Percentiles rank a stretch among this genome's conserved stretches.
Evolutionary conservation across 2,329 filamentous ascomycete species (phyloP).

Genomic region (Aspergillus jensenii): DNA sequence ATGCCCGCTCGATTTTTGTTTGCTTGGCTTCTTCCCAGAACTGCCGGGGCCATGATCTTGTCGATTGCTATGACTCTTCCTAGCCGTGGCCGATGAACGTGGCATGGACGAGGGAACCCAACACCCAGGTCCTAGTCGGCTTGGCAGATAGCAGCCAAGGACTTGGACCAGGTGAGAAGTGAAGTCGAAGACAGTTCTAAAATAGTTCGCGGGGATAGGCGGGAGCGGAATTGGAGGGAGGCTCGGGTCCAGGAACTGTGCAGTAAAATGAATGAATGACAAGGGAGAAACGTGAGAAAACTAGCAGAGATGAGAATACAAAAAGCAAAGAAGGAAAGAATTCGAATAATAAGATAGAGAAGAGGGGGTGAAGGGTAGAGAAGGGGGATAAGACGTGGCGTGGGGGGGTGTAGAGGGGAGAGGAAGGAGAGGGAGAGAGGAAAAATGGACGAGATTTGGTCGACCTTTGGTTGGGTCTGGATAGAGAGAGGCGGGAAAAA

Average conservation of each 20-base stretch:
- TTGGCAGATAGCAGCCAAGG: slow-evolving; percentile 51
- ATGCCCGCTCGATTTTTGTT: slow-evolving; percentile 57
- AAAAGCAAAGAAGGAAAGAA: slow-evolving; percentile 17
- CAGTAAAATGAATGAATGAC: slow-evolving; percentile 21
- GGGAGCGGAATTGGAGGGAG: slow-evolving; percentile 13
- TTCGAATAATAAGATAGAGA: slow-evolving; percentile 11
- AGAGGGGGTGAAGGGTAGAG: slow-evolving; percentile 9
- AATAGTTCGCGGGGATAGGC: slow-evolving; percentile 10
- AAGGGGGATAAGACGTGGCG: slow-evolving; percentile 15
- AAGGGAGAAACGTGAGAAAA: slow-evolving; percentile 16
- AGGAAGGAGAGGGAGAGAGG: slow-evolving; percentile 16
- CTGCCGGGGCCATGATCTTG: slow-evolving; percentile 88
- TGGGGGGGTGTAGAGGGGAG: slow-evolving; percentile 14
- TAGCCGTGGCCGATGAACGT: slow-evolving; percentile 49
- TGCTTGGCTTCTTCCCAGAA: slow-evolving; percentile 67
- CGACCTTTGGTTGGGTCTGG: slow-evolving; percentile 21
- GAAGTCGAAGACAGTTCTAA: slow-evolving; percentile 22
- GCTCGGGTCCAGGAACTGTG: slow-evolving; percentile 8
- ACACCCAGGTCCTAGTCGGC: slow-evolving; percentile 47
- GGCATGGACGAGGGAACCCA: slow-evolving; percentile 49
- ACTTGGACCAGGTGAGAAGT: slow-evolving; percentile 43
- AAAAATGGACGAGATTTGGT: slow-evolving; percentile 22
- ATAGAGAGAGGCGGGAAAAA: slow-evolving; percentile 20
- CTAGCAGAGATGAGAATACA: slow-evolving; percentile 13
- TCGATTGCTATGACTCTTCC: slow-evolving; percentile 66